Evolutionary conservation across 805 yeast species (phyloP).

Genomic region (Maudiozyma saulgeensis): DNA sequence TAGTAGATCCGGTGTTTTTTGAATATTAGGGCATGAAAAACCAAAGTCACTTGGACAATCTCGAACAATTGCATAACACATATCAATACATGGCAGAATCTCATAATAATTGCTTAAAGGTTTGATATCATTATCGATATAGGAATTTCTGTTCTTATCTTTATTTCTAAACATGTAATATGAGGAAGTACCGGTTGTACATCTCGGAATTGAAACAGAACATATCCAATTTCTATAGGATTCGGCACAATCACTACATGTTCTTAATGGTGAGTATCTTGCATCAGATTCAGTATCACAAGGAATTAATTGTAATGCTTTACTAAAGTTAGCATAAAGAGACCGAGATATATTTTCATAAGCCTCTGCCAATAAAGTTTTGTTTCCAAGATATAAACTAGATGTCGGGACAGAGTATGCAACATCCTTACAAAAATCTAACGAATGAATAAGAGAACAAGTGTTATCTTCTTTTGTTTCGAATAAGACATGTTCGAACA

Average conservation of each 20-base stretch:
- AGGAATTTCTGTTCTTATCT: conserved; percentile 49
- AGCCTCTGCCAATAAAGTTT: conserved; percentile 31
- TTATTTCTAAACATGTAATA: conserved; percentile 40
- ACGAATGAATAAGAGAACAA: conserved; percentile 65
- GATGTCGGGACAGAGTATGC: conserved; percentile 79
- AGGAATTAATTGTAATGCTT: conserved; percentile 64
- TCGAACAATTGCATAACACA: conserved; percentile 68
- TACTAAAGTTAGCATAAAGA: conserved; percentile 56
- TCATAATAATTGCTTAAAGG: conserved; percentile 61
- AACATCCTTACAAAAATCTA: conserved; percentile 70
- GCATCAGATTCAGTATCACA: conserved; percentile 64
- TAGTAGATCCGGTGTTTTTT: conserved; percentile 11
- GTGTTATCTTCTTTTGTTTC: conserved; percentile 43
- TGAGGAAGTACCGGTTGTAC: conserved; percentile 43
- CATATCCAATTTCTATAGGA: conserved; percentile 86
- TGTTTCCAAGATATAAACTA: conserved; percentile 26
- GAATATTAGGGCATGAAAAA: conserved; percentile 59
- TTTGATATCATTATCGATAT: conserved; percentile 43
- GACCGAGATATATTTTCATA: conserved; percentile 58
- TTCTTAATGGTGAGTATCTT: conserved; percentile 60
- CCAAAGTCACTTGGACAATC: conserved; percentile 76
- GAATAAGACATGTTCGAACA: conserved; percentile 49
- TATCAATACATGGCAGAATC: conserved; percentile 74
- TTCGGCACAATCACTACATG: conserved; percentile 62
- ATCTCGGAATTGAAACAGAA: conserved; percentile 78